Percentiles rank a stretch among this genome's conserved stretches.
phyloP scores from a whole-genome alignment of 352 stramenopile species.

The Thraustochytrium striatum region DNA sequence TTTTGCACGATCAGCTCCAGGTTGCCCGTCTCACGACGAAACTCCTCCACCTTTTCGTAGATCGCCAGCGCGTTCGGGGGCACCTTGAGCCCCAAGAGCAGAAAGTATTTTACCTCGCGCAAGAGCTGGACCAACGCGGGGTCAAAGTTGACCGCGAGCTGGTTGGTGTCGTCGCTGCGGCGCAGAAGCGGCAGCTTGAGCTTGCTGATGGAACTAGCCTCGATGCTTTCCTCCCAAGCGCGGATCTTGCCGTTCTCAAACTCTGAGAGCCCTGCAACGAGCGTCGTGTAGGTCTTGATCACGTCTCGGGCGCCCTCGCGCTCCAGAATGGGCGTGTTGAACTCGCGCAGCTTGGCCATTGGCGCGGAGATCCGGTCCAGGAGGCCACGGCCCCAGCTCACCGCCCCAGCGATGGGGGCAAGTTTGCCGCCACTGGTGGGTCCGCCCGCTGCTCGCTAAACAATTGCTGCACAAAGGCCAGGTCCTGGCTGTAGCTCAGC shows the following conservation, averaged over 20 bases:
- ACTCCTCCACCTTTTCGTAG: constrained; percentile 82
- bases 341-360: constrained; percentile 88
- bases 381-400: constrained; percentile 81
- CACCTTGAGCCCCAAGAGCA: constrained; percentile 78
- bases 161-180: constrained; percentile 67
- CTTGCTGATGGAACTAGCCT: constrained; percentile 87
- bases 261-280: constrained; percentile 89
- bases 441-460: constrained; percentile 77
- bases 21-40: constrained; percentile 80
- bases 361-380: constrained; percentile 76
- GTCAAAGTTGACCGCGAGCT: constrained; percentile 83
- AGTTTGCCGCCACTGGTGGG: constrained; percentile 75
- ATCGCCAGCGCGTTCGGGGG: constrained; percentile 80
- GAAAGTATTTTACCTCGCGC: constrained; percentile 87
- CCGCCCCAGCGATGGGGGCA: constrained; percentile 79
- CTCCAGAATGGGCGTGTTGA: constrained; percentile 94
- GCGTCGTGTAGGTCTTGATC: constrained; percentile 90
- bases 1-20: constrained; percentile 84
- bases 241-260: constrained; percentile 94
- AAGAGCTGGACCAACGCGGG: constrained; percentile 77
- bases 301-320: constrained; percentile 95
- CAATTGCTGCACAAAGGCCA: constrained; percentile 76
- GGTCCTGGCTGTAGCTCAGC: constrained; percentile 61
- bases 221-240: constrained; percentile 91
- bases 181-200: constrained; percentile 88